Evolutionary conservation across 163 green algal species (phyloP).

Genomic region (Scenedesmus sp.): DNA sequence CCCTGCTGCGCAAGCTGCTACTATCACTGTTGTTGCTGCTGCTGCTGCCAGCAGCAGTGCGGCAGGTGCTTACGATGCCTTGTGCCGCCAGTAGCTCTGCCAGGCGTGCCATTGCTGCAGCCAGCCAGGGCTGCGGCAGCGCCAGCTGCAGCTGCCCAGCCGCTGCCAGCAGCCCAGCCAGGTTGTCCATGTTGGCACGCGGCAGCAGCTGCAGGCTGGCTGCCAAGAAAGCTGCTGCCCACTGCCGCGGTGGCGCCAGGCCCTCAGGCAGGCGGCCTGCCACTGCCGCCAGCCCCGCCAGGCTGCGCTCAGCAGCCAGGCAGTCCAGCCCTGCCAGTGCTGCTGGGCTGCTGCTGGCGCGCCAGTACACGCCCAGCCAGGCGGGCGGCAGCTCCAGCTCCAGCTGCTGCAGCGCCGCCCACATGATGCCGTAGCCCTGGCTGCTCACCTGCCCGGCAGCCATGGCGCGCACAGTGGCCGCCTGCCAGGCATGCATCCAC

Average conservation of each 20-base stretch:
- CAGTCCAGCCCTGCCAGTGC: conserved; percentile 2
- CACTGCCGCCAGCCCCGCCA: conserved; percentile 18
- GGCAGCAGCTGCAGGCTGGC: background rate
- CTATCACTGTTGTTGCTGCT: background rate
- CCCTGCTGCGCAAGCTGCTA: background rate
- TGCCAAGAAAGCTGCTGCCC: background rate
- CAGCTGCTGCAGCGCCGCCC: conserved; percentile 29
- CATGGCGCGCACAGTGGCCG: background rate
- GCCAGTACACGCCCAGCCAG: conserved; percentile 36
- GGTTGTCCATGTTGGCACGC: background rate
- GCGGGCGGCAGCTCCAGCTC: background rate
- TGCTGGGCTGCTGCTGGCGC: background rate
- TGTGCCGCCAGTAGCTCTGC: conserved; percentile 12
- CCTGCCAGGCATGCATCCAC: conserved; percentile 29
- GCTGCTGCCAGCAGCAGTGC: background rate
- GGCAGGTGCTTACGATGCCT: background rate
- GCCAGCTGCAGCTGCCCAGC: conserved; percentile 25
- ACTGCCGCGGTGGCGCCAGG: background rate
- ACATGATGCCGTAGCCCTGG: conserved; percentile 29
- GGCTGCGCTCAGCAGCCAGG: conserved; percentile 14
- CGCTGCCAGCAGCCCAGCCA: conserved; percentile 11
- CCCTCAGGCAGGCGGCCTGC: background rate
- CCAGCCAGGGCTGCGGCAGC: conserved; percentile 21
- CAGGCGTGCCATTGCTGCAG: conserved; percentile 30
- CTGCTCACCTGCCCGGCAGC: background rate